Evolutionary conservation across 306 rosid genomes (phyloP).

Genomic region (Dicorynia guianensis): DNA sequence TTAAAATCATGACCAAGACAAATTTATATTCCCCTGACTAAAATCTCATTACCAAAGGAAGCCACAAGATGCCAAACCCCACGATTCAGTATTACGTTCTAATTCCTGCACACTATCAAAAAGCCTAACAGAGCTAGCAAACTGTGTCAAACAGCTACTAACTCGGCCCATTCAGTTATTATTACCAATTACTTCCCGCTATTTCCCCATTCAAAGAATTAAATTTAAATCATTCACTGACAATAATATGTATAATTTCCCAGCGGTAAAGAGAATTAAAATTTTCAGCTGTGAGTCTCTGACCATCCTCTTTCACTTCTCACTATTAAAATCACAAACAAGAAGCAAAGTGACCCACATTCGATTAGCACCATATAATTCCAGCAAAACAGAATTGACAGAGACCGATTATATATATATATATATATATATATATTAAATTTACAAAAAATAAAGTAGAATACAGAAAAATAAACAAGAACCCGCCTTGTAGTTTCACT

Average conservation of each 20-base stretch:
- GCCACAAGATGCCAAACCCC: neutral
- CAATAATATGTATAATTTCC: neutral
- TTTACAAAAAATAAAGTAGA: neutral
- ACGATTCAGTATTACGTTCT: neutral
- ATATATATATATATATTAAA: too few relatives aligned
- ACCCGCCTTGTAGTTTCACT: slow-evolving; percentile 68
- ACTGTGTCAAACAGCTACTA: neutral
- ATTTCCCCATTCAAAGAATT: slow-evolving; percentile 5
- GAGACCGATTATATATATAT: too few relatives aligned
- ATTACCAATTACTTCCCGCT: neutral
- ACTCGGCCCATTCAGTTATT: too few relatives aligned
- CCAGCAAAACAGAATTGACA: neutral
- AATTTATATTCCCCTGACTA: neutral
- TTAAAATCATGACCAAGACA: neutral
- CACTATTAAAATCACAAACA: neutral
- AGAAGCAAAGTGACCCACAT: neutral
- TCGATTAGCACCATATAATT: neutral
- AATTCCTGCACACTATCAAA: neutral
- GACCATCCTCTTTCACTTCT: neutral
- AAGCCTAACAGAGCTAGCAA: neutral
- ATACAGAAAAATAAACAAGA: neutral
- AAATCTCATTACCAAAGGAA: neutral
- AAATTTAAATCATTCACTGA: neutral
- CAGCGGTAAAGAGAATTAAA: neutral
- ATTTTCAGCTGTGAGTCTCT: too few relatives aligned